Conservation (phyloP, 352 stramenopile genomes). For the Globisporangium paddicum region DNA sequence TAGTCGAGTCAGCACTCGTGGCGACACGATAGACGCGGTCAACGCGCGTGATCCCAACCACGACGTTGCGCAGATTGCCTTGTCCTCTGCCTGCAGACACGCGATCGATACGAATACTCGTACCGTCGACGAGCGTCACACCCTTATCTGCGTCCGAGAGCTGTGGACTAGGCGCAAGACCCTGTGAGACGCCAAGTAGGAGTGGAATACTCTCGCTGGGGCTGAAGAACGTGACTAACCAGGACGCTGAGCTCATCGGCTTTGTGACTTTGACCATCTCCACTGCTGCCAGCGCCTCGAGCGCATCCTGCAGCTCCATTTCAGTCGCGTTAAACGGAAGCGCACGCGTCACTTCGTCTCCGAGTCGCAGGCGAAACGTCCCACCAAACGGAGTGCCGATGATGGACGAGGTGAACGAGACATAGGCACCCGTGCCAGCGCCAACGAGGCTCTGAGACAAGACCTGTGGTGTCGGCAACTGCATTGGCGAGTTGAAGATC, state of each 20-base stretch:
- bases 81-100: constrained; percentile 22
- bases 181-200: constrained; percentile 7
- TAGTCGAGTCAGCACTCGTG: not conserved
- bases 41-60: constrained; percentile 16
- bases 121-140: not conserved
- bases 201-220: constrained; percentile 22
- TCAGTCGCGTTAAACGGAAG: constrained; percentile 3
- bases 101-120: constrained; percentile 14
- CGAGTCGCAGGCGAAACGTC: constrained; percentile 25
- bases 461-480: constrained; percentile 5
- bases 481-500: constrained; percentile 2
- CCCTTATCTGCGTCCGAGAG: constrained; percentile 14
- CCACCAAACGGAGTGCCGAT: constrained; percentile 15
- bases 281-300: constrained; percentile 25
- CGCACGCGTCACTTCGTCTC: constrained; percentile 11
- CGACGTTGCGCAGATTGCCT: constrained; percentile 20
- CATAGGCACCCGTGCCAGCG: not conserved
- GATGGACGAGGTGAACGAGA: not conserved
- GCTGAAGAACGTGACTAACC: constrained; percentile 41
- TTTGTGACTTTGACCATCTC: constrained; percentile 19
- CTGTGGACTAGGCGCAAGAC: constrained; percentile 9
- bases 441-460: not conserved
- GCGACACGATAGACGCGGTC: constrained; percentile 25
- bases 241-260: constrained; percentile 2
- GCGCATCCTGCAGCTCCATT: constrained; percentile 23